phyloP scores from a whole-genome alignment of 2,329 filamentous ascomycete species.

The Talaromyces sp. region DNA sequence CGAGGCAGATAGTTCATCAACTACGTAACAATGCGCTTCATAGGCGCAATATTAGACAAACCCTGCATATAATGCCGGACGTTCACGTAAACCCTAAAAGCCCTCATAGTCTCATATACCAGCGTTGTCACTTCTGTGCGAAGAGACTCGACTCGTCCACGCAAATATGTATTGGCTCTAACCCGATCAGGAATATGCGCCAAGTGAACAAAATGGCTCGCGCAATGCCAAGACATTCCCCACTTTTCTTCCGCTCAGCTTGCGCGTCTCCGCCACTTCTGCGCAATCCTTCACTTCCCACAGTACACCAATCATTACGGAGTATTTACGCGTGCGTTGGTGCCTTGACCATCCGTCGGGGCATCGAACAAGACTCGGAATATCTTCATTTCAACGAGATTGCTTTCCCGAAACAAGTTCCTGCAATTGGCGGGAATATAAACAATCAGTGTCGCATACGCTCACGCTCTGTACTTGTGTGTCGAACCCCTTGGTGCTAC shows the following conservation, averaged over 20 bases:
- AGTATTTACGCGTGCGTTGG: not conserved
- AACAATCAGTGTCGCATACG: not conserved
- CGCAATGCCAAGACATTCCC: not conserved
- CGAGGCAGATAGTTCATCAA: not conserved
- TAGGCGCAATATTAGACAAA: not conserved
- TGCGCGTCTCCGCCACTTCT: not conserved
- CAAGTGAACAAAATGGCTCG: not conserved
- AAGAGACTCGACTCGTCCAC: not conserved
- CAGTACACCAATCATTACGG: too few relatives aligned
- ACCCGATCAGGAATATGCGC: not conserved
- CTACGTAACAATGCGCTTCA: not conserved
- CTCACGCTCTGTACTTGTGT: not conserved
- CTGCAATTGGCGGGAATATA: not conserved
- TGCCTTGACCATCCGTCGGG: not conserved
- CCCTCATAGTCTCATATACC: not conserved
- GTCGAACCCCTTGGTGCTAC: not conserved
- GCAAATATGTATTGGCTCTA: not conserved
- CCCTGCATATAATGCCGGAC: not conserved
- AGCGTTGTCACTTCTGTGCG: not conserved
- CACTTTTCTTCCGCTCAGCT: slow-evolving; percentile 3
- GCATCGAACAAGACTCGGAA: not conserved
- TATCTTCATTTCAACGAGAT: not conserved
- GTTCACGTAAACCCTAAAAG: not conserved
- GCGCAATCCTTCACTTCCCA: not conserved
- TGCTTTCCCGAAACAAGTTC: not conserved